phyloP scores from a whole-genome alignment of 1,139 yeast genomes.

The Diutina catenulata region DNA sequence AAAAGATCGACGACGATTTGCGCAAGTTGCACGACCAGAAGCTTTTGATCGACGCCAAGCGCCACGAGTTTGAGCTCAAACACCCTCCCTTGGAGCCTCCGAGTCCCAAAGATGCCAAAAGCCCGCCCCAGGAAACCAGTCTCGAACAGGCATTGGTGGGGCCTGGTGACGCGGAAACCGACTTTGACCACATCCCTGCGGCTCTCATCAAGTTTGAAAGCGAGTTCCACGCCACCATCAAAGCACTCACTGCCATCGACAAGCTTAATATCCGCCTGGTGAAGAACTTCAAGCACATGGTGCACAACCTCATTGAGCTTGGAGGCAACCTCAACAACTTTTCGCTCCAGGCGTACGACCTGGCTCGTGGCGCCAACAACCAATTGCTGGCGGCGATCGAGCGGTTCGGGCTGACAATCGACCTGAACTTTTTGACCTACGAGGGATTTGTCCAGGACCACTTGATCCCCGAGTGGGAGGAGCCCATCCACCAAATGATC shows the following conservation, averaged over 20 bases:
- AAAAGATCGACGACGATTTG: constrained; percentile 26
- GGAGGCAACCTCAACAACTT: constrained; percentile 39
- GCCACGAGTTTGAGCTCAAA: constrained; percentile 6
- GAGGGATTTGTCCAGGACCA: constrained; percentile 25
- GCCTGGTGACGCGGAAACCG: constrained; percentile 6
- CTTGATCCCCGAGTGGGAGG: constrained; percentile 36
- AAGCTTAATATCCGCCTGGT: constrained; percentile 22
- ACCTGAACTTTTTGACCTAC: constrained; percentile 27
- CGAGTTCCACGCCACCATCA: constrained; percentile 23
- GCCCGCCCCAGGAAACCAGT: too few species aligned
- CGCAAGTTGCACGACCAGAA: constrained; percentile 24
- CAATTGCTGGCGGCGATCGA: constrained; percentile 25
- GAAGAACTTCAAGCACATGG: constrained; percentile 19
- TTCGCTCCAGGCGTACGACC: constrained; percentile 31
- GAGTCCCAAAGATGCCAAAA: too few species aligned
- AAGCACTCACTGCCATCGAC: constrained; percentile 21
- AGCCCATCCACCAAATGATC: constrained; percentile 29
- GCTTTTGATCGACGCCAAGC: constrained; percentile 21
- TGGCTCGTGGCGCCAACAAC: constrained; percentile 14
- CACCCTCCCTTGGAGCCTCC: too few species aligned
- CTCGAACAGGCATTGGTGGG: too few species aligned
- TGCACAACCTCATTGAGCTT: constrained; percentile 25
- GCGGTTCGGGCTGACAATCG: constrained; percentile 36
- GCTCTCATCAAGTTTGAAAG: constrained; percentile 24
- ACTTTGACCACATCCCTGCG: constrained; percentile 19